Conservation (phyloP, 192 early-diverging fungal genomes). For the Coemansia sp. region DNA sequence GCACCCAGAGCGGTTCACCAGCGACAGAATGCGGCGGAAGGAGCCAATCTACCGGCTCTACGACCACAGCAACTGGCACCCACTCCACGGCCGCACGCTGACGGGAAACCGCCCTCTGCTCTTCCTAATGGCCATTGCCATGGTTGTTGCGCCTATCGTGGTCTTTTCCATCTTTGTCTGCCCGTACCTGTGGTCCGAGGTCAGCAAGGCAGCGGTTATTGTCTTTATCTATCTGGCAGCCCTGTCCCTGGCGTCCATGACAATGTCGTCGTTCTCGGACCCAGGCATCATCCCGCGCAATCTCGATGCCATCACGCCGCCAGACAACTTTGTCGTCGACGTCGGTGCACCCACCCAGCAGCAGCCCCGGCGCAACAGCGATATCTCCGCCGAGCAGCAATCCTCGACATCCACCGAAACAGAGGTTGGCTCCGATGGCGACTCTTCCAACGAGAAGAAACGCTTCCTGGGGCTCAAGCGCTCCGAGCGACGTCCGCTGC, state of each 20-base stretch:
- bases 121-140: constrained; percentile 59
- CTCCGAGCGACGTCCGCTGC: constrained; percentile 31
- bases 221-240: constrained; percentile 67
- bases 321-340: constrained; percentile 37
- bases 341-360: constrained; percentile 4
- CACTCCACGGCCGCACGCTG: constrained; percentile 62
- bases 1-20: constrained; percentile 40
- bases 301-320: constrained; percentile 58
- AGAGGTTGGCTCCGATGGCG: not conserved
- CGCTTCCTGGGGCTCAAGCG: not conserved
- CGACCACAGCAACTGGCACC: constrained; percentile 58
- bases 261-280: constrained; percentile 74
- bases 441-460: not conserved
- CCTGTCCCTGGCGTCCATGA: constrained; percentile 64
- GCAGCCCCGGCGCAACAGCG: not conserved
- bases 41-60: constrained; percentile 50
- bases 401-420: not conserved
- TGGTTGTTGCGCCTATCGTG: constrained; percentile 59
- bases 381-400: not conserved
- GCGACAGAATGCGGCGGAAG: constrained; percentile 38
- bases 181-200: constrained; percentile 62
- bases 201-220: constrained; percentile 63
- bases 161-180: constrained; percentile 66
- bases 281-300: constrained; percentile 75
- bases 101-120: constrained; percentile 65